Evolutionary conservation across 208 protist species (phyloP).

Genomic region (Strigomonas galati): DNA sequence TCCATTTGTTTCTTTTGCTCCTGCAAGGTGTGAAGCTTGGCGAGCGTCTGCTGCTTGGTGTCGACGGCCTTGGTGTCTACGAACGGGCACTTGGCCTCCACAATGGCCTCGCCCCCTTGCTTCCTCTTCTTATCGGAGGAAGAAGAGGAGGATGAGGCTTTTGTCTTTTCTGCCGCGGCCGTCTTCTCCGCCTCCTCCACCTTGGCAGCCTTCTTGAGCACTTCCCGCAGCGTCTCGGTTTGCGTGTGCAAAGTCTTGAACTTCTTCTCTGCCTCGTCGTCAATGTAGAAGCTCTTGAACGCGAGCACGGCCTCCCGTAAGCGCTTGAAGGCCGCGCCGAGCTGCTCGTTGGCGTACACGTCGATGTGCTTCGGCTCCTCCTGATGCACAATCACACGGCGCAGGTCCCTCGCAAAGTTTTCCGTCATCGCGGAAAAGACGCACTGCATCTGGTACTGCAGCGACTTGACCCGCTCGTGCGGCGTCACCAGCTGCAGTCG

Average conservation of each 20-base stretch:
- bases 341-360: conserved; percentile 3
- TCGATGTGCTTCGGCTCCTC: conserved; percentile 19
- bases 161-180: not conserved
- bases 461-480: conserved; percentile 10
- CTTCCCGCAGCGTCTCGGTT: not conserved
- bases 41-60: not conserved
- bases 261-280: conserved; percentile 7
- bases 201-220: not conserved
- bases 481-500: conserved; percentile 24
- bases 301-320: conserved; percentile 7
- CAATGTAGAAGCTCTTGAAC: conserved; percentile 36
- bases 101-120: too few relatives aligned
- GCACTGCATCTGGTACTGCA: conserved; percentile 26
- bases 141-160: not conserved
- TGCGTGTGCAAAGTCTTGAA: not conserved
- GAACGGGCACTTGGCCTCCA: not conserved
- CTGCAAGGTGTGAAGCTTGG: conserved; percentile 11
- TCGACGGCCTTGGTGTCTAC: not conserved
- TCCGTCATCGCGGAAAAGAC: conserved; percentile 26
- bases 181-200: not conserved
- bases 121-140: not conserved
- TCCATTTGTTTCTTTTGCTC: conserved; percentile 27
- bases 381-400: conserved; percentile 28
- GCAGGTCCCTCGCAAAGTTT: conserved; percentile 46
- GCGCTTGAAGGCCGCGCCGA: conserved; percentile 31